Percentiles rank a stretch among this genome's conserved stretches.
Conservation (phyloP, 192 early-diverging fungal genomes). For the Pilobolus umbonatus region DNA sequence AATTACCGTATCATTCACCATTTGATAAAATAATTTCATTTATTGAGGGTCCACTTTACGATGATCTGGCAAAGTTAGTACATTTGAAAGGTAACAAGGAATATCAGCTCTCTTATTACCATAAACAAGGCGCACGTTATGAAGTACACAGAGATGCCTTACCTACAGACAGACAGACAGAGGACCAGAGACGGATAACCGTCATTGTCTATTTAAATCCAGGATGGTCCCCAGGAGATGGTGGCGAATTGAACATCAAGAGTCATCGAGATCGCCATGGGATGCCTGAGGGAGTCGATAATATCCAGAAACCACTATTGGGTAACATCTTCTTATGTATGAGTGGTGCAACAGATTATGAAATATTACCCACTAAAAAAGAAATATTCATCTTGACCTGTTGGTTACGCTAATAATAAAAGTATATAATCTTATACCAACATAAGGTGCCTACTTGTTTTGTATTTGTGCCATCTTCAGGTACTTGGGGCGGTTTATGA, state of each 20-base stretch:
- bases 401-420: slow-evolving; percentile 43
- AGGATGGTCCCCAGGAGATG: slow-evolving; percentile 41
- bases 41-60: slow-evolving; percentile 32
- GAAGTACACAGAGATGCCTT: slow-evolving; percentile 56
- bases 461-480: too few relatives aligned
- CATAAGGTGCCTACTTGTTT: too few relatives aligned
- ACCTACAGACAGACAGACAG: slow-evolving; percentile 40
- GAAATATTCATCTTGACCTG: slow-evolving; percentile 45
- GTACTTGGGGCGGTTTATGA: too few relatives aligned
- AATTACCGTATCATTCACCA: slow-evolving; percentile 16
- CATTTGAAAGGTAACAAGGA: slow-evolving; percentile 42
- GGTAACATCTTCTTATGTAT: slow-evolving; percentile 36
- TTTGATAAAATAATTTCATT: slow-evolving; percentile 32
- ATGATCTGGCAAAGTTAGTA: slow-evolving; percentile 39
- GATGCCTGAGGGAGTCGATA: slow-evolving; percentile 30
- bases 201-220: slow-evolving; percentile 54
- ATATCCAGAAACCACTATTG: slow-evolving; percentile 9
- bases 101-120: slow-evolving; percentile 47
- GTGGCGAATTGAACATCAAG: slow-evolving; percentile 52
- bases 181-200: slow-evolving; percentile 51
- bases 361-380: slow-evolving; percentile 37
- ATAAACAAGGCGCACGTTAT: slow-evolving; percentile 40
- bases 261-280: slow-evolving; percentile 38
- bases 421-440: too few relatives aligned
- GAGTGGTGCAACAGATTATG: slow-evolving; percentile 57